Conservation (phyloP, 371 early-diverging fungal genomes). For the Rhizopus microsporus region DNA sequence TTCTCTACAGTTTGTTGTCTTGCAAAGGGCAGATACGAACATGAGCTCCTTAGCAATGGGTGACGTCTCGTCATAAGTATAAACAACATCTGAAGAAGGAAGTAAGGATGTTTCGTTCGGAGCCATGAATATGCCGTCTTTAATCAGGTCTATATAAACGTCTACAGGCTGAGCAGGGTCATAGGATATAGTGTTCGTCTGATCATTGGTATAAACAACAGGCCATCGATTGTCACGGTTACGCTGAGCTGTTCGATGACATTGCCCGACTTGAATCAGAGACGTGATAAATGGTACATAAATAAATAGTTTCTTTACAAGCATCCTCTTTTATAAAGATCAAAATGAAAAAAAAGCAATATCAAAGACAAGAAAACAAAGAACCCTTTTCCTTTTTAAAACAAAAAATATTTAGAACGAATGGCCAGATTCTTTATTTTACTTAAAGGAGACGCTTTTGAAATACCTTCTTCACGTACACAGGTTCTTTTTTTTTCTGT, state of each 20-base stretch:
- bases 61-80: neutral
- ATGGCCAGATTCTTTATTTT: too few species aligned
- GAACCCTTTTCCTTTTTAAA: too few species aligned
- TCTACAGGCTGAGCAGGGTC: neutral
- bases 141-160: neutral
- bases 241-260: neutral
- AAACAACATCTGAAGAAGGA: neutral
- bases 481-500: too few species aligned
- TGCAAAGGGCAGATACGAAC: constrained; percentile 5
- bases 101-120: neutral
- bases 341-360: neutral
- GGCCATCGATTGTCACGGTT: neutral
- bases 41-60: neutral
- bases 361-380: too few species aligned
- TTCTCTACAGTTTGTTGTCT: constrained; percentile 21
- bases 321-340: neutral
- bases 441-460: too few species aligned
- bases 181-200: neutral
- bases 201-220: neutral
- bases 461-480: too few species aligned
- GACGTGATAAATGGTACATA: constrained; percentile 1
- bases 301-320: neutral
- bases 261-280: neutral
- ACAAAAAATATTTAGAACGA: too few species aligned
- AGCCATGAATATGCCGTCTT: neutral